These are phyloP conservation scores for Millerago galiae DNA, from an alignment of 805 yeast species.

Conservation along the genomic window DNA sequence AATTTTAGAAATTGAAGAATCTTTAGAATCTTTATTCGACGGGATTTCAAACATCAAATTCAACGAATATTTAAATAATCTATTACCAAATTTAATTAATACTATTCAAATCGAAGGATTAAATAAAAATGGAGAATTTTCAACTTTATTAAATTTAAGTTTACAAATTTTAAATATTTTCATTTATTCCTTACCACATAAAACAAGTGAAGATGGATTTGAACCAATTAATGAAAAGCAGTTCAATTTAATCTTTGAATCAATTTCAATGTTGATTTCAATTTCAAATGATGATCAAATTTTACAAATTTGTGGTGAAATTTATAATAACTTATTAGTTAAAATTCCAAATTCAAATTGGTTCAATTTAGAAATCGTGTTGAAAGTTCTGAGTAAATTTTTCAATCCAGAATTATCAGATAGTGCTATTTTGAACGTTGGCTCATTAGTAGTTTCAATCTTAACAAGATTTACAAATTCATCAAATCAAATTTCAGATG, in stretches of 20 bases:
- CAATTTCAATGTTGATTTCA: conserved; percentile 26
- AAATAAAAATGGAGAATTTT: conserved; percentile 35
- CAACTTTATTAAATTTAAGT: conserved; percentile 53
- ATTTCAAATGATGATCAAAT: conserved; percentile 67
- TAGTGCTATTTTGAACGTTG: conserved; percentile 76
- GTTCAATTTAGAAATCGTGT: conserved; percentile 29
- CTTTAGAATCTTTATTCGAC: conserved; percentile 53
- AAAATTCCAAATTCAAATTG: conserved; percentile 23
- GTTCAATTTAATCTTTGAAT: conserved; percentile 38
- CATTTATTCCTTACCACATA: conserved; percentile 29
- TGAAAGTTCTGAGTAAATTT: conserved; percentile 61
- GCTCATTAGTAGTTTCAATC: conserved; percentile 52
- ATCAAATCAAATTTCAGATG: conserved; percentile 1
- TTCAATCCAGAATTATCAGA: conserved; percentile 69
- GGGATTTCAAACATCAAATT: conserved; percentile 41
- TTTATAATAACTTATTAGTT: conserved; percentile 53
- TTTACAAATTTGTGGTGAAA: conserved; percentile 71
- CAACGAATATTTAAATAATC: conserved; percentile 39
- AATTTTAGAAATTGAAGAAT: conserved; percentile 60
- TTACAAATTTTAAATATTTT: conserved; percentile 50
- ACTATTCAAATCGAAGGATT: conserved; percentile 24
- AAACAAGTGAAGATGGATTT: conserved; percentile 26
- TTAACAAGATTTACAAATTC: conserved; percentile 40
- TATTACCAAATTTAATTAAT: conserved; percentile 45
- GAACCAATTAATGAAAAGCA: conserved; percentile 2